A percentile compares a stretch with the other conserved stretches of the same genome.
These are phyloP conservation scores for Jamesozyma jinghongensis DNA, from an alignment of 805 yeast species.

Conservation along the genomic window DNA sequence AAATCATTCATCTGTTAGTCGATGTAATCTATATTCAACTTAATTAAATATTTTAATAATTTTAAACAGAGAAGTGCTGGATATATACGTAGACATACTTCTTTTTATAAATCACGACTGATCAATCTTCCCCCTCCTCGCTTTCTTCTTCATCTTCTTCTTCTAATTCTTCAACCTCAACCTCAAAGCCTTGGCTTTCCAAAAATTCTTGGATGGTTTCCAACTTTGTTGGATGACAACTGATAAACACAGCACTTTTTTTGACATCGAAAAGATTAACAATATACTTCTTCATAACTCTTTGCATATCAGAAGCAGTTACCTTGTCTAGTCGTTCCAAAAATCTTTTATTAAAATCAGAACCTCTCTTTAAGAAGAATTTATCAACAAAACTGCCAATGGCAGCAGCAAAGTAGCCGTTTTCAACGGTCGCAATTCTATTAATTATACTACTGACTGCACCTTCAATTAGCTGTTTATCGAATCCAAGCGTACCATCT, in stretches of 20 bases:
- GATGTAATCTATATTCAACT: background rate
- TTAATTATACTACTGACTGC: conserved; percentile 71
- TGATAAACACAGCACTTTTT: conserved; percentile 52
- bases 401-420: conserved; percentile 60
- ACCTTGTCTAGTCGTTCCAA: conserved; percentile 45
- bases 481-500: conserved; percentile 45
- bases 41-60: background rate
- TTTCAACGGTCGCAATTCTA: conserved; percentile 56
- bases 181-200: conserved; percentile 47
- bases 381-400: conserved; percentile 55
- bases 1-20: background rate
- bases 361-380: conserved; percentile 61
- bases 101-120: too few relatives aligned
- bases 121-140: conserved; percentile 19
- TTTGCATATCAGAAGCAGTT: conserved; percentile 34
- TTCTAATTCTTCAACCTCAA: conserved; percentile 46
- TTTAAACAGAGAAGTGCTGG: too few relatives aligned
- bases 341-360: conserved; percentile 46
- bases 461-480: conserved; percentile 52
- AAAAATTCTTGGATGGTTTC: conserved; percentile 42
- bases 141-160: conserved; percentile 30
- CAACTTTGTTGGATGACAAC: conserved; percentile 62
- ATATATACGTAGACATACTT: too few relatives aligned
- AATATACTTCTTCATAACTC: conserved; percentile 48
- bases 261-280: conserved; percentile 52